Conservation (phyloP, 345 rosid species). For the Eutrema yunnanense region DNA sequence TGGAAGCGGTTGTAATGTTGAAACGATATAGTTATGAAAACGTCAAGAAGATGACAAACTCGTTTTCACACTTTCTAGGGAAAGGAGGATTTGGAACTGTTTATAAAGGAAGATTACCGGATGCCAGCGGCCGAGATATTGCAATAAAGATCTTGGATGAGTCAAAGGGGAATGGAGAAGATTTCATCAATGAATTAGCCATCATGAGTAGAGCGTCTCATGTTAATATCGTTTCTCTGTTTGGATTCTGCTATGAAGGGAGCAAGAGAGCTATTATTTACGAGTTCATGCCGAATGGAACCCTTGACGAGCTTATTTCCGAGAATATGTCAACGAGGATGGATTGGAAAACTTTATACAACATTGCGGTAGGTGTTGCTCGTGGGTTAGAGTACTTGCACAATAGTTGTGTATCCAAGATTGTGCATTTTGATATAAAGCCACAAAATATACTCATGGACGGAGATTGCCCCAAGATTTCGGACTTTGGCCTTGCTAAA, state of each 20-base stretch:
- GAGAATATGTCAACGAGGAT: neutral
- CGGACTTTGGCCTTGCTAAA: constrained; percentile 45
- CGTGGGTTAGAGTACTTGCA: constrained; percentile 43
- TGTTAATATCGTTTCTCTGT: constrained; percentile 35
- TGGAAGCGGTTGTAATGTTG: constrained; percentile 20
- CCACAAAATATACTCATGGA: constrained; percentile 43
- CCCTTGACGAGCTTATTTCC: constrained; percentile 33
- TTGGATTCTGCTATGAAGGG: constrained; percentile 26
- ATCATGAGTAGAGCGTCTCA: constrained; percentile 50
- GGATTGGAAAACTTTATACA: constrained; percentile 24
- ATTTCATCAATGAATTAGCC: constrained; percentile 40
- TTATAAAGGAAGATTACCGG: constrained; percentile 26
- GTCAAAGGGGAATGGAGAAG: constrained; percentile 36
- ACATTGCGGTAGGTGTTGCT: constrained; percentile 32
- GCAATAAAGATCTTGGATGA: constrained; percentile 35
- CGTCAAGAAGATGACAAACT: constrained; percentile 30
- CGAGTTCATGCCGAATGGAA: constrained; percentile 40
- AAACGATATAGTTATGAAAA: constrained; percentile 27
- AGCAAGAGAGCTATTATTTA: constrained; percentile 31
- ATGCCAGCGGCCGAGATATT: constrained; percentile 22
- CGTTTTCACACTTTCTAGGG: constrained; percentile 27
- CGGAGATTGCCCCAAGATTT: constrained; percentile 35
- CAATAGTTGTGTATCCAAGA: constrained; percentile 33
- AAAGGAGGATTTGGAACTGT: constrained; percentile 36
- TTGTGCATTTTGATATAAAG: constrained; percentile 45